Evolutionary conservation across 2,329 filamentous ascomycete genomes (phyloP).

Genomic region (Talaromyces verruculosus): DNA sequence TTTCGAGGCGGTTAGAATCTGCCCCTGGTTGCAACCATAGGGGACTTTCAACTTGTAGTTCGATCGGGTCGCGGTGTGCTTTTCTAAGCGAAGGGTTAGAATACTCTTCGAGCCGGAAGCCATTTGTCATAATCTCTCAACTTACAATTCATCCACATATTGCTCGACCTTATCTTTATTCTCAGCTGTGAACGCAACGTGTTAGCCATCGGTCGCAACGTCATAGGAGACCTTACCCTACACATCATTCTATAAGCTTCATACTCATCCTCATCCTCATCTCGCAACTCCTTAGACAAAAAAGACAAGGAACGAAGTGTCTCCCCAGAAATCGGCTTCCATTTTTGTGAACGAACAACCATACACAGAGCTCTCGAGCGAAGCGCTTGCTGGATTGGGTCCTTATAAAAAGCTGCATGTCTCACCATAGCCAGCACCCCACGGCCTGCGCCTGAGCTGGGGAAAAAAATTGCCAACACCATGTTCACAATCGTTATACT

Average conservation of each 20-base stretch:
- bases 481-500: slow-evolving; percentile 23
- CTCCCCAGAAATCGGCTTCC: slow-evolving; percentile 27
- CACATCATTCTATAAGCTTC: neutral
- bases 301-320: slow-evolving; percentile 23
- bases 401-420: slow-evolving; percentile 23
- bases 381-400: slow-evolving; percentile 29
- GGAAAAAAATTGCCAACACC: slow-evolving; percentile 30
- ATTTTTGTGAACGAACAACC: slow-evolving; percentile 30
- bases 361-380: slow-evolving; percentile 32
- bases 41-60: slow-evolving; percentile 1
- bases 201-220: neutral
- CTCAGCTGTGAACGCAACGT: neutral
- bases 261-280: slow-evolving; percentile 22
- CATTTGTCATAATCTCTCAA: neutral
- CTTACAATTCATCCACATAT: neutral
- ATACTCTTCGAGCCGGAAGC: too few species aligned
- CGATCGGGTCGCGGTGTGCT: neutral
- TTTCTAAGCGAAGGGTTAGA: neutral
- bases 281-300: slow-evolving; percentile 7
- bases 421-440: slow-evolving; percentile 31
- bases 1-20: slow-evolving; percentile 9
- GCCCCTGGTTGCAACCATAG: neutral
- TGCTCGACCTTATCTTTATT: neutral
- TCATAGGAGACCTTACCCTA: neutral
- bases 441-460: slow-evolving; percentile 28